Evolutionary conservation across 345 rosid species (phyloP), one percentile per base, ranked within the genome.

Genomic region (Excoecaria agallocha): DNA sequence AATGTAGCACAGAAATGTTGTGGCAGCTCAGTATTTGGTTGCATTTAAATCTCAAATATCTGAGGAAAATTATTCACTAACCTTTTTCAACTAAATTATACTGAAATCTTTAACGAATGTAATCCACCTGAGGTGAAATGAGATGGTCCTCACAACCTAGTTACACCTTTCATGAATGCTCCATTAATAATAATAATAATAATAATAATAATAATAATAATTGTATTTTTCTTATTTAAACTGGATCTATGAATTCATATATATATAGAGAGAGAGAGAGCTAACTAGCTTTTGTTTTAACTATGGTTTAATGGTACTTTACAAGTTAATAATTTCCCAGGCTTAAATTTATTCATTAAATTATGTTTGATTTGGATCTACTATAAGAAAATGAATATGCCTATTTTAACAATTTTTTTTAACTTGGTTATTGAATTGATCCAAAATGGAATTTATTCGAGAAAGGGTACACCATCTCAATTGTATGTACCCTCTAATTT

Each of bases 141-240:
- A 35, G 19, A 66, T 66, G 37, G 69, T 66, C 69, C 69, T 66
- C 69, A 66, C 48, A 38, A 63, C 11, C 43, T 38, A 16, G 48
- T 38, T 63, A 38, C 17, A 63, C 54, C 30, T 43, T 66, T 46
- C 25, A 22, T 45, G 30, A 8, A 10, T 8, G 30, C 4, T 58
- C 38, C 30, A 12, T 15, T 0, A 10, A 58, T 66, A 30, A 30
- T 30, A 30, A 30, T 30, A 0, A 30, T 30, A 30, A 30, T 30
- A 0, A 30, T 30, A 30, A 30, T 0, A 10, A 58, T 66, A 30
- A 30, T 30, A 30, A 30, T 30, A 0, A 30, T 30, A 30, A 30
- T n/a, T n/a, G n/a, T n/a, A n/a, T n/a, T 30, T 30, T 30, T 30
- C 30, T 30, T 2, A 30, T 30, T 2, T 30, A 30, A 30, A 0